A percentile compares a stretch with the other conserved stretches of the same genome.
These are phyloP conservation scores for Monilinia fructigena DNA, from an alignment of 2,329 filamentous ascomycete species.

Conservation along the genomic window DNA sequence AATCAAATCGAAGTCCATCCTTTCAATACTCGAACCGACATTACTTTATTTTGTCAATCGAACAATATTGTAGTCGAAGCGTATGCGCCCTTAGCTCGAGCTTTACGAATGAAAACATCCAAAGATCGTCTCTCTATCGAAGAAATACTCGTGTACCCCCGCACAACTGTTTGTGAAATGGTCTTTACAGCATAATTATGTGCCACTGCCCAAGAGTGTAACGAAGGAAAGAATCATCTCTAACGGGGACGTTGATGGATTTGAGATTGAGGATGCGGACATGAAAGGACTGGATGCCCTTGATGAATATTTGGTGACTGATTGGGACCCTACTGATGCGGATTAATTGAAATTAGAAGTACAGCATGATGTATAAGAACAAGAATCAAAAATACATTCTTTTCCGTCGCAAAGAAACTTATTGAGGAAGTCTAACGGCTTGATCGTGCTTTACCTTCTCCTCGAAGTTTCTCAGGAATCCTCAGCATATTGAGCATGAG, in stretches of 20 bases:
- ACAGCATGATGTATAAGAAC: neutral
- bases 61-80: slow-evolving; percentile 72
- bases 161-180: slow-evolving; percentile 76
- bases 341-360: slow-evolving; percentile 28
- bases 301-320: slow-evolving; percentile 72
- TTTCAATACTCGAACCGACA: slow-evolving; percentile 71
- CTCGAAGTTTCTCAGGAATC: neutral
- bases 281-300: slow-evolving; percentile 61
- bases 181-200: slow-evolving; percentile 72
- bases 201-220: slow-evolving; percentile 72
- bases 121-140: slow-evolving; percentile 58
- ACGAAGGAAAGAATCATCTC: slow-evolving; percentile 60
- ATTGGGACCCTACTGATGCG: slow-evolving; percentile 55
- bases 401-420: neutral
- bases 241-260: slow-evolving; percentile 61
- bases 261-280: slow-evolving; percentile 62
- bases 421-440: neutral
- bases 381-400: neutral
- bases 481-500: too few relatives aligned
- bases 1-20: slow-evolving; percentile 84
- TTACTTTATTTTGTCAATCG: slow-evolving; percentile 63
- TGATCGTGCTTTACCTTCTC: neutral
- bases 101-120: slow-evolving; percentile 67
- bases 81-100: slow-evolving; percentile 74
- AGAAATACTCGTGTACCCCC: slow-evolving; percentile 67